Evolutionary conservation across 1,284 basidiomycete genomes (phyloP), one percentile per base, ranked within the genome.

Genomic region (Papiliotrema flavescens): DNA sequence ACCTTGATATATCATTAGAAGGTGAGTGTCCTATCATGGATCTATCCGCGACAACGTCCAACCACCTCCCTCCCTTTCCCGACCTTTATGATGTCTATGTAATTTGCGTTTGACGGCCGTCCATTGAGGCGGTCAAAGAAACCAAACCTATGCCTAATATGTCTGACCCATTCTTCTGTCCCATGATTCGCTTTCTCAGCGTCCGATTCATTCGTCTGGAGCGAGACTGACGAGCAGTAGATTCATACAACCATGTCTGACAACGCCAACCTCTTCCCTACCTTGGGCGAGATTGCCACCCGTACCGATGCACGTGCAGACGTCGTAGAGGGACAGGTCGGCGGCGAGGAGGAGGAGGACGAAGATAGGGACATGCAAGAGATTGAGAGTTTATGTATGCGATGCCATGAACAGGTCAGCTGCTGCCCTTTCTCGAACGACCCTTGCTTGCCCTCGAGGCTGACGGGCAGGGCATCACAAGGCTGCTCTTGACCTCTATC

Each of bases 351-450:
- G 20, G 73, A 70, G 36, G 69, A 68, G 15, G 66, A 65, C 2
- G 78, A 88, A 32, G 84, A 83, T 49, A 61, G 76, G 56, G 82
- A 84, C 0, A 82, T 92, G 19, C 83, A 91, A 65, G 86, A 90
- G 73, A 83, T 98, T 63, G 88, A 92, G 65, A 94, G 90, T 35
- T 79, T 98, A 34, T 98, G 96, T 78, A 95, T 98, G 91, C 83
- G 84, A 71, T 98, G 96, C 69, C 81, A 84, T 43, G 81, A 97
- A 75, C 86, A 95, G 83, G 91, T 88, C 60, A 67, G 84, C 67
- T 46, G n/a, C 37, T 35, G 23, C 24, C 2, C 6, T 26, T 28
- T 15, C 43, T 20, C 34, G 23, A n/a, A 37, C 15, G 23, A 23
- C 15, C 24, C 7, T 35, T 36, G 28, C 28, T 32, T 32, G 28